Evolutionary conservation across 805 yeast species (phyloP), one percentile per base, ranked within the genome.

Genomic region (Starmerella sirachaensis): DNA sequence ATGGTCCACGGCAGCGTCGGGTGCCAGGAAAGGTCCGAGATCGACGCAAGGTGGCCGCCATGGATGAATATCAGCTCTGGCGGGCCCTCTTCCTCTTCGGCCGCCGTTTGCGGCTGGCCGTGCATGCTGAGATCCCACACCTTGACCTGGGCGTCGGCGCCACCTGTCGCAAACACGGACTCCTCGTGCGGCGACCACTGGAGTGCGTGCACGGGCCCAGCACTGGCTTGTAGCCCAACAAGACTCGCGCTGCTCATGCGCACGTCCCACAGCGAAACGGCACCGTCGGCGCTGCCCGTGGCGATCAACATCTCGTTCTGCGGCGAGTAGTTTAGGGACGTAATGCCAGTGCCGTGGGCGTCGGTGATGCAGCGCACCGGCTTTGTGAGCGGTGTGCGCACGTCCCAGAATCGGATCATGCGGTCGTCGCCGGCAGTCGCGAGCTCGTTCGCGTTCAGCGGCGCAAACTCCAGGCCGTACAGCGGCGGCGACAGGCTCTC

Each of bases 361-460:
- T 67, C 66, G 16, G 64, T 57, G 18, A 47, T 46, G 14, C 14
- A 21, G 12, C 51, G 40, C 11, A 22, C 31, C 18, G 37, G 33
- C 23, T 18, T 14, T 14, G 17, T 14, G 16, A 35, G 26, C 14
- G 41, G 34, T 18, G 35, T 18, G 18, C 51, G 38, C 18, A 33
- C 22, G 35, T 47, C 94, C 75, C 83, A 83, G 26, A 78, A 62
- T 39, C 70, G 71, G 21, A 83, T 70, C n/a, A 74, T 60, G 50
- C 75, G 73, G 55, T 83, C 94, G 24, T 78, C 73, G 9, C 85
- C 80, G 13, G 79, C 94, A 1, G 91, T 79, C 7, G 76, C 88
- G 34, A 79, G 65, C 43, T 82, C 57, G 26, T 70, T 59, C 21
- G 51, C 49, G 27, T 65, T 56, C n/a, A 50, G 49, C 0, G 82